These are phyloP conservation scores for Fusarium cyanostomum DNA, from an alignment of 2,329 filamentous ascomycete genomes.

Conservation along the genomic window DNA sequence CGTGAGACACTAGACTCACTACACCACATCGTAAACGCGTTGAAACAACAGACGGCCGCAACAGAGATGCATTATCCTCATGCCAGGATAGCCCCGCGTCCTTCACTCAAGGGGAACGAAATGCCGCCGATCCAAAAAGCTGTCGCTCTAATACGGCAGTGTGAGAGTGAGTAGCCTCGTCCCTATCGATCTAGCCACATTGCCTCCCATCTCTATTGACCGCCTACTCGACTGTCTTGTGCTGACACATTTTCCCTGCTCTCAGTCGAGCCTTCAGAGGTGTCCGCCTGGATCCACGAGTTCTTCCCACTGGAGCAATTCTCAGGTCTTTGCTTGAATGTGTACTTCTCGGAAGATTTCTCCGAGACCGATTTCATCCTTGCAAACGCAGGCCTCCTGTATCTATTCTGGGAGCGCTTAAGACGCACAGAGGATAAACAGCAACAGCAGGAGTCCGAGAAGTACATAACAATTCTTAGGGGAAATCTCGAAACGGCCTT, in stretches of 20 bases:
- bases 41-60: slow-evolving; percentile 39
- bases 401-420: slow-evolving; percentile 42
- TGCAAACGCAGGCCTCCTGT: slow-evolving; percentile 47
- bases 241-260: not conserved
- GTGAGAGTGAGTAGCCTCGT: slow-evolving; percentile 26
- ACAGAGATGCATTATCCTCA: slow-evolving; percentile 40
- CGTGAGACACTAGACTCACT: slow-evolving; percentile 49
- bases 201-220: not conserved
- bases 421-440: slow-evolving; percentile 15
- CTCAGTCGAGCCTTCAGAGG: slow-evolving; percentile 36
- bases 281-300: slow-evolving; percentile 43
- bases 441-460: slow-evolving; percentile 39
- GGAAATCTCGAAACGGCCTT: slow-evolving; percentile 47
- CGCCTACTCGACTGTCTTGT: not conserved
- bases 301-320: slow-evolving; percentile 45
- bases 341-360: slow-evolving; percentile 48
- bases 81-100: slow-evolving; percentile 34
- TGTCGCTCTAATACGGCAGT: slow-evolving; percentile 32
- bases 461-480: slow-evolving; percentile 39
- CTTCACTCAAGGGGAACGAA: slow-evolving; percentile 28
- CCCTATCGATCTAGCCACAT: not conserved
- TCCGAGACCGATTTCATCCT: slow-evolving; percentile 48
- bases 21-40: slow-evolving; percentile 40
- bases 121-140: slow-evolving; percentile 40
- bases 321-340: slow-evolving; percentile 45